Evolutionary conservation across 2,329 filamentous ascomycete species (phyloP).

Genomic region (Cladosporium cucumerinum): DNA sequence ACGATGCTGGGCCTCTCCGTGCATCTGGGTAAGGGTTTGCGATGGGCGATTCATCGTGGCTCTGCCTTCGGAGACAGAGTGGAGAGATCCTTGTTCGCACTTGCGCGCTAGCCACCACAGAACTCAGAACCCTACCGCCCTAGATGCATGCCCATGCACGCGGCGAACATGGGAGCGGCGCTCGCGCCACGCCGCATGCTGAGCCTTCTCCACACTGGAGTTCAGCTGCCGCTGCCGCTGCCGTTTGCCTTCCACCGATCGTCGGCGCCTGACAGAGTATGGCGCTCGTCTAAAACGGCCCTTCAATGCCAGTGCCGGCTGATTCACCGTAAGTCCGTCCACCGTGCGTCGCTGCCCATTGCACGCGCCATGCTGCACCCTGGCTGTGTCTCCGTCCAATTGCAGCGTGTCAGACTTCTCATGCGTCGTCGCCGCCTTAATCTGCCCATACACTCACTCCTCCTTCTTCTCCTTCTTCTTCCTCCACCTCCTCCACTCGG

Average conservation of each 20-base stretch:
- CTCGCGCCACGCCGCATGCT: neutral
- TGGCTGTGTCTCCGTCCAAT: neutral
- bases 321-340: neutral
- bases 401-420: neutral
- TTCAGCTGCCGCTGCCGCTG: neutral
- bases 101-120: neutral
- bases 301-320: neutral
- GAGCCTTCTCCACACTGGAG: neutral
- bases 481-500: neutral
- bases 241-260: neutral
- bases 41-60: slow-evolving; percentile 7
- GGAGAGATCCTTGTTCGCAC: slow-evolving; percentile 3
- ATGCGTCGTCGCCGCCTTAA: neutral
- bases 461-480: neutral
- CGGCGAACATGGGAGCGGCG: neutral
- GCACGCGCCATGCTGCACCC: neutral
- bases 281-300: neutral
- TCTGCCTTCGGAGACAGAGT: slow-evolving; percentile 7
- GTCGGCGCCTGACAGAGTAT: neutral
- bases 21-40: slow-evolving; percentile 11
- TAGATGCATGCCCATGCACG: neutral
- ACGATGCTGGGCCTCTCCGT: slow-evolving; percentile 6
- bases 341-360: neutral
- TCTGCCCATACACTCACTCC: neutral
- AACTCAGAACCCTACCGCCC: neutral